phyloP scores from a whole-genome alignment of 352 stramenopile genomes.

The Elongisporangium anandrum region DNA sequence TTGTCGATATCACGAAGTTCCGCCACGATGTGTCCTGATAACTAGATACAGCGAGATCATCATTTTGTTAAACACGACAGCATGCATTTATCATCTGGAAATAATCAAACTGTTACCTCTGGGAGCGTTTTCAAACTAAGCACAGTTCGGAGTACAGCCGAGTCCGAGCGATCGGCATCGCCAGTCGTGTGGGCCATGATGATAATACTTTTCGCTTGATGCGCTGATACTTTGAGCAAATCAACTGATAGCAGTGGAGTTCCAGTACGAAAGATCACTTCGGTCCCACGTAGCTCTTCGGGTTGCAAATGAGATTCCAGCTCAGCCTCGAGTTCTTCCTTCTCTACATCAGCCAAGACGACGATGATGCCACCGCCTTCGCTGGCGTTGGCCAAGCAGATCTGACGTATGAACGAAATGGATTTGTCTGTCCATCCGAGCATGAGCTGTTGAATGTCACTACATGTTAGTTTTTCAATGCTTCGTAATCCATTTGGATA shows the following conservation, averaged over 20 bases:
- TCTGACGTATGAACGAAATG: constrained; percentile 80
- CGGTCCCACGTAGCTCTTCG: constrained; percentile 62
- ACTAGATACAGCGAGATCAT: constrained; percentile 11
- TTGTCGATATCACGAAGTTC: constrained; percentile 89
- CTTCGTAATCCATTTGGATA: no score
- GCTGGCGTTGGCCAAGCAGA: constrained; percentile 84
- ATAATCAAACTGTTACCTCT: constrained; percentile 16
- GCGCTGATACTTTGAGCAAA: constrained; percentile 73
- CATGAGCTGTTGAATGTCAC: constrained; percentile 40
- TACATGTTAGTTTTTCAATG: neutral
- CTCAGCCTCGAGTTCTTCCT: constrained; percentile 73
- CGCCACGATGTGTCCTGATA: constrained; percentile 78
- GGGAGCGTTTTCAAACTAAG: constrained; percentile 76
- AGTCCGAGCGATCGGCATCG: constrained; percentile 80
- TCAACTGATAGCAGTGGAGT: constrained; percentile 79
- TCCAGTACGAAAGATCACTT: constrained; percentile 78
- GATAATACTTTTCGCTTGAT: constrained; percentile 75
- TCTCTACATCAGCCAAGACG: constrained; percentile 67
- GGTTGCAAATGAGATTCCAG: constrained; percentile 51
- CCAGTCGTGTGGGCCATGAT: constrained; percentile 71
- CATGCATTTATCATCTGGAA: neutral
- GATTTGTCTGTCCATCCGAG: constrained; percentile 87
- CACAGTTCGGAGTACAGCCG: constrained; percentile 69
- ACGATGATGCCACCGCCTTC: constrained; percentile 81
- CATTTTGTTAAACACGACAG: neutral